Evolutionary conservation across 768 basidiomycete species (phyloP).

Genomic region (Tricholoma hemisulphureum): DNA sequence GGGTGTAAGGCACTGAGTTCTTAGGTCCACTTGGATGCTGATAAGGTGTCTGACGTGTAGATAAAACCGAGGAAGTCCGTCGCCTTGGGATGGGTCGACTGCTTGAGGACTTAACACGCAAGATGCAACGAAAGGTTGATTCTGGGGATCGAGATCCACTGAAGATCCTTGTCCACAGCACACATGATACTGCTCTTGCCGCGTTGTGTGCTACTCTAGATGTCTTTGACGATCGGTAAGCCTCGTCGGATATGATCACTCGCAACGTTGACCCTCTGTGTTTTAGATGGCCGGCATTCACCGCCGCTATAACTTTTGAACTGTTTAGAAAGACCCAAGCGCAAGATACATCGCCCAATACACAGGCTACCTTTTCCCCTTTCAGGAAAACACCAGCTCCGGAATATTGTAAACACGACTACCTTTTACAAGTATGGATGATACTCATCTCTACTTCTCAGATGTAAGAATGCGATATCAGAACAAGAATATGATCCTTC

Average conservation of each 20-base stretch:
- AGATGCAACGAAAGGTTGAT: slow-evolving; percentile 59
- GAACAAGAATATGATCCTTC: slow-evolving; percentile 61
- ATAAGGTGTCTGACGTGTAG: slow-evolving; percentile 31
- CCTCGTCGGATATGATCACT: background rate
- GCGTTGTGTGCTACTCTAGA: slow-evolving; percentile 64
- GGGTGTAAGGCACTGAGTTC: slow-evolving; percentile 37
- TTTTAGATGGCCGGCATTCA: slow-evolving; percentile 72
- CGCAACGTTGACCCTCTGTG: background rate
- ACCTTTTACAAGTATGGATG: background rate
- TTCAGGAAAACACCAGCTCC: slow-evolving; percentile 28
- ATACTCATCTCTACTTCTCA: slow-evolving; percentile 18
- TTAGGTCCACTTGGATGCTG: slow-evolving; percentile 5
- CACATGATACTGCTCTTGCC: slow-evolving; percentile 72
- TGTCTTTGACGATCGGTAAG: slow-evolving; percentile 68
- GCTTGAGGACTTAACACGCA: slow-evolving; percentile 58
- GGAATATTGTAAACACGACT: slow-evolving; percentile 40
- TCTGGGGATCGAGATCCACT: slow-evolving; percentile 45
- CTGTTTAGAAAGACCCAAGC: slow-evolving; percentile 49
- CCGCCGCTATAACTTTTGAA: slow-evolving; percentile 72
- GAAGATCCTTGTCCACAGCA: slow-evolving; percentile 67
- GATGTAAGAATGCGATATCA: slow-evolving; percentile 78
- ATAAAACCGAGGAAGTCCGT: slow-evolving; percentile 72
- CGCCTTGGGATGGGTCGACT: slow-evolving; percentile 77
- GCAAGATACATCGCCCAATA: slow-evolving; percentile 17
- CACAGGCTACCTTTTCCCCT: slow-evolving; percentile 43